Evolutionary conservation across 768 basidiomycete species (phyloP), one percentile per base, ranked within the genome.

Genomic region (Lactarius trivialis): DNA sequence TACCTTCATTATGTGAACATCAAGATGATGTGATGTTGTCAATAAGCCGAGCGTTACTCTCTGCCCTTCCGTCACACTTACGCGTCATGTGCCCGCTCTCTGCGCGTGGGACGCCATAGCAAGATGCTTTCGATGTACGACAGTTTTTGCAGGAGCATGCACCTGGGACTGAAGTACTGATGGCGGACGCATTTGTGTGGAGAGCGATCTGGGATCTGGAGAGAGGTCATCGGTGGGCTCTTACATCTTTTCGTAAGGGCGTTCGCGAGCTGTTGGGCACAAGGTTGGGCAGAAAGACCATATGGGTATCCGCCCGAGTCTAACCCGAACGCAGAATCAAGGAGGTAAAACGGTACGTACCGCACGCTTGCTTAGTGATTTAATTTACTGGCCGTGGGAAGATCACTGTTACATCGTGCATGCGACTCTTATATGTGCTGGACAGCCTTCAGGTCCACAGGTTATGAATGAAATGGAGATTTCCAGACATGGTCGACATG

Each of bases 71-170:
- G 70, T 79, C 64, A 72, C 77, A 2, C 88, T 89, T 71, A 89
- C 87, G 6, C 75, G 76, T 26, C 97, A 94, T 73, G 77, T 95
- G 64, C 90, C 95, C 95, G 5, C 92, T 97, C 67, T 95, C 96
- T 4, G 89, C 93, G 71, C 82, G 82, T 37, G 93, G 94, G 55
- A 88, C 93, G 9, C 84, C 85, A 0, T 93, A 91, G 48, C 83
- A 91, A 37, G 73, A 75, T 11, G 79, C 80, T 4, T 93, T 94
- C 71, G 72, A 86, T 72, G 79, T 87, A 43, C 81, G 91, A 56
- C 75, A 74, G 32, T 93, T 95, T 69, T 75, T 80, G 56, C 71
- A 72, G 51, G 69, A 77, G 63, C 81, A 86, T 75, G 78, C 77
- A 37, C 70, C 89, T 55, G 77, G 84, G 68, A 77, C 50, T 39